Evolutionary conservation across 345 rosid species (phyloP).

Genomic region (Aurinia saxatilis): DNA sequence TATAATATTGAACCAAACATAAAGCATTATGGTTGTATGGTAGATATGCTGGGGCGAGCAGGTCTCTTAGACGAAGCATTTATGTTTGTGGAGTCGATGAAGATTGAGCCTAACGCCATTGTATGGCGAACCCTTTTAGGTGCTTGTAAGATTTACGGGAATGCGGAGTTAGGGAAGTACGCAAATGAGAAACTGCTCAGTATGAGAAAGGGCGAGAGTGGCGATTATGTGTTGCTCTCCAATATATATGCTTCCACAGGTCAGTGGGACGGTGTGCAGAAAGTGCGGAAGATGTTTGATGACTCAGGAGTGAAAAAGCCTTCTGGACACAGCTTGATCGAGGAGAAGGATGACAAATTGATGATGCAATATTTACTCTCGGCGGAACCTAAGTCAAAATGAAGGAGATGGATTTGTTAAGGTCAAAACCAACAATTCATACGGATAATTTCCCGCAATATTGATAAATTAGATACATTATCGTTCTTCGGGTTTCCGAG

Average conservation of each 20-base stretch:
- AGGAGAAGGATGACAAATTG: constrained; percentile 37
- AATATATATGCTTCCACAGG: constrained; percentile 60
- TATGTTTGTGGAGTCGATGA: constrained; percentile 48
- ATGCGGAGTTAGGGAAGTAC: constrained; percentile 45
- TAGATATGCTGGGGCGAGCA: constrained; percentile 60
- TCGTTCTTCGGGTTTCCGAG: background rate
- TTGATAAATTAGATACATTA: background rate
- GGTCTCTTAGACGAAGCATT: constrained; percentile 55
- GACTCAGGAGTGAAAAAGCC: constrained; percentile 46
- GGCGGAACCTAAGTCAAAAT: constrained; percentile 21
- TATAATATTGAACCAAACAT: constrained; percentile 52
- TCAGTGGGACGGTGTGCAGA: constrained; percentile 54
- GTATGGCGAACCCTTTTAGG: constrained; percentile 69
- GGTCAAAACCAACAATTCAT: background rate
- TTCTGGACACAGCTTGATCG: constrained; percentile 44
- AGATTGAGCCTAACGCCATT: constrained; percentile 48
- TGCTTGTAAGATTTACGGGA: constrained; percentile 52
- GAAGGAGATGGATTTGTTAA: constrained; percentile 15
- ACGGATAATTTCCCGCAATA: background rate
- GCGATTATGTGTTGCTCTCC: constrained; percentile 61
- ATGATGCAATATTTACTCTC: constrained; percentile 31
- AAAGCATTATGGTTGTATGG: constrained; percentile 70
- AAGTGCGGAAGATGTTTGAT: constrained; percentile 60
- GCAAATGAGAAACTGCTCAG: constrained; percentile 47
- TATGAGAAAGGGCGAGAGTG: constrained; percentile 47